Conservation (phyloP, 495 filamentous ascomycete species). For the Sporormia fimetaria region DNA sequence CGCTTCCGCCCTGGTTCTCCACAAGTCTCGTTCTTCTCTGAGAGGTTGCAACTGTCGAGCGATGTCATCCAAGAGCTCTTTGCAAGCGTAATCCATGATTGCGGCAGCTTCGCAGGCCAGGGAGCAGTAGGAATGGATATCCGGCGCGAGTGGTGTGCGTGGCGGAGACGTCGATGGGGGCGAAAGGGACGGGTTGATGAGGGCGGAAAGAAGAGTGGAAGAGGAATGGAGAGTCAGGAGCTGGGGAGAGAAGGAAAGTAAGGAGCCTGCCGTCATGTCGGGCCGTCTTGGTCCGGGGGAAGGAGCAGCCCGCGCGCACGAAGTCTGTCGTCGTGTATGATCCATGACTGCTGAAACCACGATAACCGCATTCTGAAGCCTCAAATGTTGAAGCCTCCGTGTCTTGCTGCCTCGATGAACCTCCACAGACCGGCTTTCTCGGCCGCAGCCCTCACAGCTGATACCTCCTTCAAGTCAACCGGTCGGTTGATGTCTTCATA, state of each 20-base stretch:
- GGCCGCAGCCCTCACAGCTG: conserved; percentile 49
- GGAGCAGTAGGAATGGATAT: background rate
- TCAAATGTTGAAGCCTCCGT: conserved; percentile 61
- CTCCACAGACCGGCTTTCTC: conserved; percentile 60
- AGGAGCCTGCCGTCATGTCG: background rate
- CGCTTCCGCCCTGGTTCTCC: background rate
- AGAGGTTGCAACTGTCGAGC: background rate
- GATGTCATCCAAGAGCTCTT: conserved; percentile 5
- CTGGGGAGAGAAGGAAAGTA: background rate
- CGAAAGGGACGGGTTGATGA: background rate
- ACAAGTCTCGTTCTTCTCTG: conserved; percentile 9
- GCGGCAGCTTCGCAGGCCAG: background rate
- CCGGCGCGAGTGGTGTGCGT: conserved; percentile 2
- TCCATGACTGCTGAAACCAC: background rate
- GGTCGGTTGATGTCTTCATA: conserved; percentile 70
- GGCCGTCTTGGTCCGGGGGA: background rate
- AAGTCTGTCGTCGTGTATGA: background rate
- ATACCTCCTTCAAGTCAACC: conserved; percentile 50
- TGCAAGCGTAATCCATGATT: too few species aligned
- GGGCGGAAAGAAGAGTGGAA: background rate
- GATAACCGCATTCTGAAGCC: too few species aligned
- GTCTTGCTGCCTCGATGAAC: conserved; percentile 57
- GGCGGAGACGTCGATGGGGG: background rate
- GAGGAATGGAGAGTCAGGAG: background rate
- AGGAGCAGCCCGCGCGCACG: background rate